Conservation (phyloP, 2,329 filamentous ascomycete genomes). For the Ceratocystis smalleyi region DNA sequence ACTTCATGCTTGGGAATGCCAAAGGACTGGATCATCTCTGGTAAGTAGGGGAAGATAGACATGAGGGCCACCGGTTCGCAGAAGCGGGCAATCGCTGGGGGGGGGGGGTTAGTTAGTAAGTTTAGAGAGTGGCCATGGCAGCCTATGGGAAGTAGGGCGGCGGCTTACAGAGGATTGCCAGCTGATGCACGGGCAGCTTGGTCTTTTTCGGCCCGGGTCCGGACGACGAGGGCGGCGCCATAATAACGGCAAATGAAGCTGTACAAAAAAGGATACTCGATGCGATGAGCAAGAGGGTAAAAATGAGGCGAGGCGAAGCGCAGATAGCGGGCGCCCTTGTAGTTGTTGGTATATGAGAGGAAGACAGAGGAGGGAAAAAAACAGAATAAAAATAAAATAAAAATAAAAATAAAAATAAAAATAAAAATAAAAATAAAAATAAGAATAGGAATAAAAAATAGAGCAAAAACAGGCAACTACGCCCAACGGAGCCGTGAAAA, state of each 20-base stretch:
- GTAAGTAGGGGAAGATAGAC: constrained; percentile 54
- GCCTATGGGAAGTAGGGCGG: not conserved
- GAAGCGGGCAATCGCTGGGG: constrained; percentile 57
- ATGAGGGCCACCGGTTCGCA: constrained; percentile 60
- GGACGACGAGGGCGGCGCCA: constrained; percentile 1
- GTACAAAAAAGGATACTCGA: not conserved
- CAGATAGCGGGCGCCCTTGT: no score
- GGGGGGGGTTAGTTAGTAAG: not conserved
- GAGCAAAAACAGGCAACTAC: not conserved
- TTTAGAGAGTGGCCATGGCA: not conserved
- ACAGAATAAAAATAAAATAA: not conserved
- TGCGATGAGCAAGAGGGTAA: not conserved
- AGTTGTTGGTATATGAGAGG: not conserved
- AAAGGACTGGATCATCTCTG: constrained; percentile 73
- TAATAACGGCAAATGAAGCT: not conserved
- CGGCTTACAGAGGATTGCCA: constrained; percentile 16
- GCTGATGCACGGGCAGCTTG: constrained; percentile 15
- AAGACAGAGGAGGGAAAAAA: not conserved
- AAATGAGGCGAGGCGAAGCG: not conserved
- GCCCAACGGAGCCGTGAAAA: not conserved
- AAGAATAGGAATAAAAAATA: no score
- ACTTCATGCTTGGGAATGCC: constrained; percentile 55
- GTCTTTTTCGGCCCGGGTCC: constrained; percentile 9
- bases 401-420: not conserved
- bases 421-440: not conserved